Evolutionary conservation across 257 asterid genomes (phyloP).

Genomic region (Parsonsia alboflavescens): DNA sequence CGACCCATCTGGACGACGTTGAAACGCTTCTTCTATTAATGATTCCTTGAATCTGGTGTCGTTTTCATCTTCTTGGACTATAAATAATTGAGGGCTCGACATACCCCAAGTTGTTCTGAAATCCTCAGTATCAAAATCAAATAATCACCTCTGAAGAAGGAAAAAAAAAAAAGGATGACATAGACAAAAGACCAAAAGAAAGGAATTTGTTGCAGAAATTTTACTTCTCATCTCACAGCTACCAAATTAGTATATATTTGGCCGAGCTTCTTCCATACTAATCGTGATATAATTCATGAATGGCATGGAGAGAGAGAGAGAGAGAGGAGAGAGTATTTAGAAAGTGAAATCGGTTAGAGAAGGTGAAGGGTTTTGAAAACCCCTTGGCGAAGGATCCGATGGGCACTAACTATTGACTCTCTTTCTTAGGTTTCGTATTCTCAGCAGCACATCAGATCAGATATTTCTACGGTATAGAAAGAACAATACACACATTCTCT

Average conservation of each 20-base stretch:
- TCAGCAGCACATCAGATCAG: constrained; percentile 2
- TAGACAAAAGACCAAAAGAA: background rate
- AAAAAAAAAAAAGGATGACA: background rate
- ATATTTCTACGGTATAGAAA: background rate
- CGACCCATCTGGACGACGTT: constrained; percentile 7
- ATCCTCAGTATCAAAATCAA: constrained; percentile 10
- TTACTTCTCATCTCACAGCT: constrained; percentile 1
- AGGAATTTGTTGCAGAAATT: background rate
- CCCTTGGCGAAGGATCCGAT: constrained; percentile 31
- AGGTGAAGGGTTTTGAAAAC: constrained; percentile 14
- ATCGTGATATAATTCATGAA: background rate
- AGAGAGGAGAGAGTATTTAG: background rate
- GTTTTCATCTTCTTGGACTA: constrained; percentile 7
- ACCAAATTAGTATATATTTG: background rate
- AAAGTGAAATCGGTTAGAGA: constrained; percentile 8
- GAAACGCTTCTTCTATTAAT: constrained; percentile 7
- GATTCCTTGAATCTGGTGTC: constrained; percentile 7
- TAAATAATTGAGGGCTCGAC: constrained; percentile 1
- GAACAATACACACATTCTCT: background rate
- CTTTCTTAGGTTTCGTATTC: background rate
- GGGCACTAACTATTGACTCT: constrained; percentile 16
- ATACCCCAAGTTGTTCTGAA: too few relatives aligned
- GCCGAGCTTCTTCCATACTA: background rate
- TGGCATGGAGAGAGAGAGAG: background rate
- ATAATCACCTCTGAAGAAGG: background rate